A percentile compares a stretch with the other conserved stretches of the same genome.
Conservation (phyloP, 305 asterid genomes). For the Fraxinus angustifolia region DNA sequence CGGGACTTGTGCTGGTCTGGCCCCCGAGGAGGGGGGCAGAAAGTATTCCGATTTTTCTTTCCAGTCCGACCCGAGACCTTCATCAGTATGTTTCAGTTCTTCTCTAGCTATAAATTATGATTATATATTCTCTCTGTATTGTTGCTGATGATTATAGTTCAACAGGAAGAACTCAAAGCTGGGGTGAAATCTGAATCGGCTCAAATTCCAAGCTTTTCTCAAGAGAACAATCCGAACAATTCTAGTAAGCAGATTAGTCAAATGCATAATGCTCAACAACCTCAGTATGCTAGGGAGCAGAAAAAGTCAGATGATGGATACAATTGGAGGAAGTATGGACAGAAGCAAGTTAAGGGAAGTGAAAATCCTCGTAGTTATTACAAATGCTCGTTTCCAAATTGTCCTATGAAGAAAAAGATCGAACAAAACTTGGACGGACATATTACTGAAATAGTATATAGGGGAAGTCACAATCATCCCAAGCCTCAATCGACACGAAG, state of each 20-base stretch:
- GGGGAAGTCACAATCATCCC: slow-evolving; percentile 48
- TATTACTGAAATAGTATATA: slow-evolving; percentile 48
- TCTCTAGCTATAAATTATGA: neutral
- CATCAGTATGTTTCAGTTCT: slow-evolving; percentile 18
- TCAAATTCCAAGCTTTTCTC: slow-evolving; percentile 27
- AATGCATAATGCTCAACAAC: slow-evolving; percentile 34
- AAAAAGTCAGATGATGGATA: slow-evolving; percentile 55
- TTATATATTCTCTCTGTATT: neutral
- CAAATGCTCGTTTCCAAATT: slow-evolving; percentile 51
- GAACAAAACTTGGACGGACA: slow-evolving; percentile 47
- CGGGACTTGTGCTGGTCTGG: slow-evolving; percentile 44
- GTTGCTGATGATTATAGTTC: neutral
- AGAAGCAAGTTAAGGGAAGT: slow-evolving; percentile 53
- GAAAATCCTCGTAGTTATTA: slow-evolving; percentile 58
- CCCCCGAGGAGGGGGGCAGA: slow-evolving; percentile 34
- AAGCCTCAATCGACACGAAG: slow-evolving; percentile 46
- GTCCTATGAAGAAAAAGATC: slow-evolving; percentile 53
- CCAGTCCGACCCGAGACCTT: slow-evolving; percentile 42
- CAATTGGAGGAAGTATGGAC: slow-evolving; percentile 59
- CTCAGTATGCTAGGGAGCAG: slow-evolving; percentile 57
- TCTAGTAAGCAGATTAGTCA: slow-evolving; percentile 22
- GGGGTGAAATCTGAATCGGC: slow-evolving; percentile 28
- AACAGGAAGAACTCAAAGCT: slow-evolving; percentile 35
- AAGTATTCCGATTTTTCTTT: slow-evolving; percentile 54
- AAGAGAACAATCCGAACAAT: slow-evolving; percentile 28